Base-by-base conservation (phyloP, 225 moss, liverwort and hornwort genomes). In the Lunularia cruciata region DNA sequence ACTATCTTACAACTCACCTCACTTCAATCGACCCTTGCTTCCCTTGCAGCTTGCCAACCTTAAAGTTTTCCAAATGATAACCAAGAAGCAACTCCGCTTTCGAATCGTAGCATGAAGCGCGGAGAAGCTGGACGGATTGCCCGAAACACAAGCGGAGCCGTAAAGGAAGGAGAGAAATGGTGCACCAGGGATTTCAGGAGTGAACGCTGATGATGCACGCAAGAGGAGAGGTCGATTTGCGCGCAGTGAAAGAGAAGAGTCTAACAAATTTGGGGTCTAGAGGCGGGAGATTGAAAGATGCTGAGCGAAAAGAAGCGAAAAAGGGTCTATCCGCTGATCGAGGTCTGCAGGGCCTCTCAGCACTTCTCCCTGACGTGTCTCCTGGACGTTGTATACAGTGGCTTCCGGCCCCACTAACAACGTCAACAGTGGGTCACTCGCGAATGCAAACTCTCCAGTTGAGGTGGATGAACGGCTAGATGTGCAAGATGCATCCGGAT, bases 211-310 rank as follows among this genome's bases (percentile, higher is more conserved):
- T 26, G 34, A 4, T 19, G 32, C 19, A 13, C 13, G 27, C 19
- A n/a, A n/a, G n/a, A 16, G 1, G 31, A 32, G 18, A 57, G 23
- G 6, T 25, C 27, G 57, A 57, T 57, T 57, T 57, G 57, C 54
- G 7, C 2, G 32, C 15, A 57, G 57, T 7, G 31, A 33, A 15
- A 10, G 32, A 31, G 33, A 34, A 57, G 57, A 2, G 57, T 57
- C 15, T 34, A 33, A 33, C 33, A 16, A 57, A 31, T 57, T 57
- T 31, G 57, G 14, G 57, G 19, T 18, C 18, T 33, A 6, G 31
- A 31, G 57, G 57, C 57, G 57, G 57, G 57, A 57, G 57, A 57
- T 57, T 57, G 57, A 57, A 57, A 57, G 0, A 28, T 34, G 18
- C 6, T 33, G 32, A 57, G 31, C 32, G 57, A 33, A 31, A 57